Base-by-base conservation (phyloP, 78 protist genomes). In the Diacronema lutheri region DNA sequence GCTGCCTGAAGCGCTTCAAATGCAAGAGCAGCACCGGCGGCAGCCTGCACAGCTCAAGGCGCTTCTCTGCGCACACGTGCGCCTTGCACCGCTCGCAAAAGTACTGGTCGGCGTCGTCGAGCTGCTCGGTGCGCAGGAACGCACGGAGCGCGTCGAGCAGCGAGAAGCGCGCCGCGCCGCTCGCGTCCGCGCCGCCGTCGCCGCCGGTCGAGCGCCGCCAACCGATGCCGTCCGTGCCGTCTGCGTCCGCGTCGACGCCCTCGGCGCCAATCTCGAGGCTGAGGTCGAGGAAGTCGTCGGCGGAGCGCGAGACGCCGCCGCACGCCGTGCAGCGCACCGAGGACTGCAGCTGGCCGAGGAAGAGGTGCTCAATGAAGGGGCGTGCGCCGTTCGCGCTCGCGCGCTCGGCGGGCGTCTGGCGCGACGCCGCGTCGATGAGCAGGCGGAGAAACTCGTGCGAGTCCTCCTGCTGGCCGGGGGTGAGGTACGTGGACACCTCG, bases 231-330 rank as follows among this genome's bases (percentile, higher is more conserved):
- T n/a, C n/a, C n/a, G n/a, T n/a, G n/a, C n/a, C n/a, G n/a, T n/a
- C n/a, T n/a, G n/a, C n/a, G n/a, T n/a, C n/a, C n/a, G n/a, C n/a
- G n/a, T n/a, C n/a, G n/a, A n/a, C n/a, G n/a, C 50, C 50, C 16
- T 7, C 0, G 13, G 79, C 84, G 21, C 81, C 31, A 37, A 97
- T 26, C 31, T 90, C 91, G n/a, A 93, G 76, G 61, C 86, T 38
- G 31, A 96, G 84, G 29, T 91, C 96, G 73, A 95, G 87, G 61
- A 94, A 93, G n/a, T 93, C 91, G 33, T 97, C 99, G 84, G 56
- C 95, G 12, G 96, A 93, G 71, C 93, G 82, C 44, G 96, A 93
- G 25, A 71, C 83, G 77, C 62, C 68, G 19, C 37, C 35, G 81
- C 97, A 93, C 21, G 23, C 65, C 4, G 83, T 33, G 74, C 96